A percentile compares a stretch with the other conserved stretches of the same genome.
These are phyloP conservation scores for Tremella fuciformis DNA, from an alignment of 768 basidiomycete genomes.

Conservation along the genomic window DNA sequence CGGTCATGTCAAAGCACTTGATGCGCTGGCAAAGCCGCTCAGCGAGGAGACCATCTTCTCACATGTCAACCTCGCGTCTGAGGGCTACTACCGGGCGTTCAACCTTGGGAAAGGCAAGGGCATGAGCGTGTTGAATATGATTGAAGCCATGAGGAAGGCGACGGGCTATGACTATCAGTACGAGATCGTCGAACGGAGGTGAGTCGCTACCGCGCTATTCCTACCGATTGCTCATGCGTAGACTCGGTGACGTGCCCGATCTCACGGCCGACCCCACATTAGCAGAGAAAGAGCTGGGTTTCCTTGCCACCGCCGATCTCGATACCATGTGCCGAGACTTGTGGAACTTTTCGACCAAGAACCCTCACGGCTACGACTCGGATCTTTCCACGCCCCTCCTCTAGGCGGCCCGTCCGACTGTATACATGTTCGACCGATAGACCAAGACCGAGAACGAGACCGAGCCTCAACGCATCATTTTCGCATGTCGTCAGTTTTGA, in stretches of 20 bases:
- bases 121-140: conserved; percentile 86
- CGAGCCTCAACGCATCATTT: too few species aligned
- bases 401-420: too few species aligned
- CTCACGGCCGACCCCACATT: conserved; percentile 88
- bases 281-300: conserved; percentile 89
- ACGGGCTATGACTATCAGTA: conserved; percentile 84
- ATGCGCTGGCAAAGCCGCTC: conserved; percentile 64
- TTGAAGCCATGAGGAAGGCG: conserved; percentile 89
- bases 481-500: too few species aligned
- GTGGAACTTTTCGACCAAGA: conserved; percentile 98
- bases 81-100: conserved; percentile 78
- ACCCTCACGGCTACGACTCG: conserved; percentile 66
- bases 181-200: conserved; percentile 88
- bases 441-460: too few species aligned
- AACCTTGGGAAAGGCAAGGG: conserved; percentile 94
- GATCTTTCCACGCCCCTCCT: not conserved
- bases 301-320: conserved; percentile 74
- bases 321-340: conserved; percentile 93
- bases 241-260: conserved; percentile 84
- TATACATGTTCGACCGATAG: too few species aligned
- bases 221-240: not conserved
- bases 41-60: conserved; percentile 61
- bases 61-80: conserved; percentile 53
- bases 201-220: conserved; percentile 44
- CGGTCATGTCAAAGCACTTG: conserved; percentile 86